Evolutionary conservation across 345 rosid species (phyloP), one percentile per base, ranked within the genome.

Genomic region (Gossypium ekmanianum): DNA sequence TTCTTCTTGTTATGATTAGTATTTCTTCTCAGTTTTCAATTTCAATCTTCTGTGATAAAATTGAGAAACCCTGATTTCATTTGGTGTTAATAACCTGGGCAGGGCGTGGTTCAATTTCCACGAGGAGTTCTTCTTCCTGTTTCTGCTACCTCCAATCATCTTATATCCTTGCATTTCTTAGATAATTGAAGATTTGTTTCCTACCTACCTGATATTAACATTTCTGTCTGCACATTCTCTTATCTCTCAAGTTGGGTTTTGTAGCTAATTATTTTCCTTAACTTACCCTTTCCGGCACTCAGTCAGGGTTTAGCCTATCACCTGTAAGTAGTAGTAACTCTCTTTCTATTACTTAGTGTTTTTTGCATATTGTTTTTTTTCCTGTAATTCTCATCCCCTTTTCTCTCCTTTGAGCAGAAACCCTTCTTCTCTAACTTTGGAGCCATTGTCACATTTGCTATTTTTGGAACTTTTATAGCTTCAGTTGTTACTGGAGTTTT

Each of bases 71-170:
- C 54, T 24, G 16, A 27, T 50, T 1, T 59, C 54, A 27, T 55
- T 24, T 45, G 56, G 45, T 11, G 9, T 9, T 73, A 8, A 51
- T 51, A 51, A 51, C 43, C 65, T 77, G 68, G 51, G 73, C 87
- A 94, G 98, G 92, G 74, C 97, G 16, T 95, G 99, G 98, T 93
- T 95, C 85, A 93, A 95, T 82, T 95, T 95, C 81, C 99, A 95
- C 66, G 98, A 93, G 71, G 99, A 93, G 83, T 95, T 95, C 74
- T 95, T 95, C 89, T 95, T 95, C 78, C 84, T 95, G 57, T 95
- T 95, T 83, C 85, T 95, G 80, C 81, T 95, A 73, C 99, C 98
- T 47, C 99, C 99, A 50, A 95, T 95, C 59, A 95, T 95, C 79
- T 93, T 95, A 91, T 91, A 95, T 95, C 99, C 99, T 74, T 34